Evolutionary conservation across 805 yeast genomes (phyloP).

Genomic region (Ogataea minuta): DNA sequence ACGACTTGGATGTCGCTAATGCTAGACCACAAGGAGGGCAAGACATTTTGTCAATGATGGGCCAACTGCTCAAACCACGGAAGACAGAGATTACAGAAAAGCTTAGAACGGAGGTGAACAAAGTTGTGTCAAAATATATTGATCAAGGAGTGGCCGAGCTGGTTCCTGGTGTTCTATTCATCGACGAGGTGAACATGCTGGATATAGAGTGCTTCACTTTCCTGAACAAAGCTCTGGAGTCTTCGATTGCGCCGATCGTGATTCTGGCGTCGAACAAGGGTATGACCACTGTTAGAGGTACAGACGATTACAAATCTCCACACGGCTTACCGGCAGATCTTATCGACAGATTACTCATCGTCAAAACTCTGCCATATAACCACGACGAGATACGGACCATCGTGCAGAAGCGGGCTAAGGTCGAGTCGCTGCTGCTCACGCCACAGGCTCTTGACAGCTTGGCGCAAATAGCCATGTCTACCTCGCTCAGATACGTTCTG

Average conservation of each 20-base stretch:
- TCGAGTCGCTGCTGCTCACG: constrained; percentile 85
- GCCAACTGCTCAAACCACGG: constrained; percentile 91
- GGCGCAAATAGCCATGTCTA: constrained; percentile 86
- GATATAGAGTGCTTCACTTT: constrained; percentile 97
- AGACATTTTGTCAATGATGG: constrained; percentile 97
- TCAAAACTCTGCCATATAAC: constrained; percentile 76
- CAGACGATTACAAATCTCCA: constrained; percentile 81
- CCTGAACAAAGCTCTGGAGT: constrained; percentile 93
- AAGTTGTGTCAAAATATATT: constrained; percentile 96
- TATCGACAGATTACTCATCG: constrained; percentile 89
- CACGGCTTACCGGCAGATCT: constrained; percentile 97
- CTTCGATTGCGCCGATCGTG: constrained; percentile 94
- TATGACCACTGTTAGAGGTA: constrained; percentile 88
- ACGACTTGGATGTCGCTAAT: constrained; percentile 96
- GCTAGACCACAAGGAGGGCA: constrained; percentile 97
- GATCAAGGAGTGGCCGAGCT: constrained; percentile 99
- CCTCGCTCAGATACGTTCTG: constrained; percentile 88
- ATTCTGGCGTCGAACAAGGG: constrained; percentile 99
- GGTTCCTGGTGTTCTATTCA: constrained; percentile 95
- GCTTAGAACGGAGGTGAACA: constrained; percentile 93
- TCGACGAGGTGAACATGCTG: constrained; percentile 98
- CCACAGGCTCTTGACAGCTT: constrained; percentile 82
- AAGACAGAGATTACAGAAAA: constrained; percentile 96
- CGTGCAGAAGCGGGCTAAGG: constrained; percentile 84
- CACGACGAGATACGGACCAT: constrained; percentile 85